Base-by-base conservation (phyloP, 352 stramenopile genomes). In the Labyrinthula sp. region DNA sequence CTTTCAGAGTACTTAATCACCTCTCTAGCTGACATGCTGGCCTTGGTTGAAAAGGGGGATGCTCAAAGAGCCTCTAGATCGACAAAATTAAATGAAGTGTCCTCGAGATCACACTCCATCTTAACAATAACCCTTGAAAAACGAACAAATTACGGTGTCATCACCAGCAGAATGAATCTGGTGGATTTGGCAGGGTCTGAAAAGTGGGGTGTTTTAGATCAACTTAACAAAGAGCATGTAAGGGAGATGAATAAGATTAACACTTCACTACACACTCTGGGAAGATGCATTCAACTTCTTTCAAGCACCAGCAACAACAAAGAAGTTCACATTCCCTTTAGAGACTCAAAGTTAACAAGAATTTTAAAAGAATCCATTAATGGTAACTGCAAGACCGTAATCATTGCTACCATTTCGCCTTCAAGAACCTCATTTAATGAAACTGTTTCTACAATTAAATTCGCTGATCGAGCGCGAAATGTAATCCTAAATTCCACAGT, bases 181-280 rank as follows among this genome's bases (percentile, higher is more conserved):
- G 79, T 91, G n/a, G 79, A 92, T 56, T 63, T 92, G 9, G 79
- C 77, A 4, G 79, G 79, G 6, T 89, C 76, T 3, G 79, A 92
- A 48, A 91, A 91, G 48, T 92, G 79, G 79, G 79, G 84, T 48
- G 64, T 71, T 36, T 63, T 61, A 17, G 48, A 68, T 9, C 63
- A 82, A 21, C 88, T 89, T 71, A 61, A 60, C 0, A 54, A 61
- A 0, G 68, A 72, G 18, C 76, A 85, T 48, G 73, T 88, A 29
- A 78, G 67, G 8, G 79, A 91, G 55, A 83, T 91, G 75, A 91
- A 73, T 10, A 88, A 82, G 48, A 92, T 92, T 54, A 92, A 92
- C 57, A 47, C 86, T 27, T 86, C 71, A 59, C 66, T 92, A 9
- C 75, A 86, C 50, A 87, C 73, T 9, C 63, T 92, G 1, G 80